phyloP scores from a whole-genome alignment of 306 rosid species.

The Rosa lucieae region DNA sequence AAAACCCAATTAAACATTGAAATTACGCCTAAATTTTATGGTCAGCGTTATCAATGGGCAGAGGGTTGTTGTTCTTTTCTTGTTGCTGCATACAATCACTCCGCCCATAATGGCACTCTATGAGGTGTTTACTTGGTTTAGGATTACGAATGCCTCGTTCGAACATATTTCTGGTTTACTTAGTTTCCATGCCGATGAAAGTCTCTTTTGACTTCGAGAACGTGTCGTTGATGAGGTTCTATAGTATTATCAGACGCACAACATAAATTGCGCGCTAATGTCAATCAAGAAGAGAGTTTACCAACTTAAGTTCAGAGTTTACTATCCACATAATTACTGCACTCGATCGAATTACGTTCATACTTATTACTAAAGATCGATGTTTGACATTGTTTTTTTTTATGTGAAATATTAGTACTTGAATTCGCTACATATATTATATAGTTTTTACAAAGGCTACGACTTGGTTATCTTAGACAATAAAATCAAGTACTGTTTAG shows the following conservation, averaged over 20 bases:
- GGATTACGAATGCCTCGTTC: too few species aligned
- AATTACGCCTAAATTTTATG: background rate
- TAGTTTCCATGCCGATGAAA: too few species aligned
- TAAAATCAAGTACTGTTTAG: background rate
- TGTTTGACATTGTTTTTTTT: background rate
- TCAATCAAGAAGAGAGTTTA: too few species aligned
- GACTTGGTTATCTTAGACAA: background rate
- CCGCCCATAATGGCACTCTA: constrained; percentile 39
- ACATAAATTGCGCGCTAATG: too few species aligned
- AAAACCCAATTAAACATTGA: background rate
- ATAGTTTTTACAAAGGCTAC: background rate
- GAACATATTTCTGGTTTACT: too few species aligned
- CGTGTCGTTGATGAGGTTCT: too few species aligned
- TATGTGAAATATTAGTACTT: background rate
- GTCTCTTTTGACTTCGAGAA: too few species aligned
- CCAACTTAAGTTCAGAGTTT: background rate
- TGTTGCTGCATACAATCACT: constrained; percentile 33
- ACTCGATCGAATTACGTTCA: too few species aligned
- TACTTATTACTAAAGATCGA: background rate
- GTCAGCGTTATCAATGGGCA: background rate
- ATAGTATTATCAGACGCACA: too few species aligned
- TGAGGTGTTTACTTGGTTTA: constrained; percentile 11
- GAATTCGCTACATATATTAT: background rate
- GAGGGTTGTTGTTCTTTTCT: background rate
- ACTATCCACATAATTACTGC: too few species aligned